Percentiles rank a stretch among this genome's conserved stretches.
phyloP scores from a whole-genome alignment of 2,329 filamentous ascomycete species.

The Ilyonectria destructans region DNA sequence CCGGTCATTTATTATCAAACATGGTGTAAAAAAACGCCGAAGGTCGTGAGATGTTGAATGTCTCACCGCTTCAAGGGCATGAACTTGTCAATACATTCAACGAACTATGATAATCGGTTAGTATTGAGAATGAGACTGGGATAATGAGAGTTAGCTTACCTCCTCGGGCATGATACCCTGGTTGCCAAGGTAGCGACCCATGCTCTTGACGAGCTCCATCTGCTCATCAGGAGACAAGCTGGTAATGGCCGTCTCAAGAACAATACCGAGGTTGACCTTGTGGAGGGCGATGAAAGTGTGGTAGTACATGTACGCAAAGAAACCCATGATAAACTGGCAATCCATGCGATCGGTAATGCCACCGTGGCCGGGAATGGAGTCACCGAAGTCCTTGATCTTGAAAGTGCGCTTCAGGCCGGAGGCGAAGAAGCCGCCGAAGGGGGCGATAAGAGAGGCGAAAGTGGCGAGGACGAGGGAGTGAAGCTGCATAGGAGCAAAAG shows the following conservation, averaged over 20 bases:
- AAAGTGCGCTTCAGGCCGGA: conserved; percentile 98
- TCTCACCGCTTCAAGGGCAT: conserved; percentile 43
- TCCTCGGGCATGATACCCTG: conserved; percentile 65
- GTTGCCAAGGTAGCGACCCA: conserved; percentile 76
- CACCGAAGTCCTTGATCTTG: conserved; percentile 99
- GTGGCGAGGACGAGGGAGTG: conserved; percentile 92
- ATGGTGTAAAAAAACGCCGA: conserved; percentile 26
- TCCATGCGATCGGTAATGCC: conserved; percentile 99
- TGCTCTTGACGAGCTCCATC: conserved; percentile 81
- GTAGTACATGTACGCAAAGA: conserved; percentile 99
- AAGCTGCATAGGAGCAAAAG: conserved; percentile 90
- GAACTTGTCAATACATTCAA: conserved; percentile 48
- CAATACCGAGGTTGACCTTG: conserved; percentile 86
- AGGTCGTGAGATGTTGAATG: conserved; percentile 20
- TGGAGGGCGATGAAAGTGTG: conserved; percentile 95
- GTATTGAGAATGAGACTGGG: too few relatives aligned
- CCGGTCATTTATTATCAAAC: conserved; percentile 39
- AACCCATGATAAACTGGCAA: conserved; percentile 99
- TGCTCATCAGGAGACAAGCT: conserved; percentile 92
- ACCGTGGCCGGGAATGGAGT: conserved; percentile 97
- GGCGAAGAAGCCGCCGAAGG: conserved; percentile 98
- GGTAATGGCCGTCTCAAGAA: conserved; percentile 93
- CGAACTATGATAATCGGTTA: conserved; percentile 37
- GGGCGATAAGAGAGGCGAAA: conserved; percentile 96
- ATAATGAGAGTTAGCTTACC: conserved; percentile 45